These are phyloP conservation scores for Trifolium fragiferum DNA, from an alignment of 306 rosid species.

Conservation along the genomic window DNA sequence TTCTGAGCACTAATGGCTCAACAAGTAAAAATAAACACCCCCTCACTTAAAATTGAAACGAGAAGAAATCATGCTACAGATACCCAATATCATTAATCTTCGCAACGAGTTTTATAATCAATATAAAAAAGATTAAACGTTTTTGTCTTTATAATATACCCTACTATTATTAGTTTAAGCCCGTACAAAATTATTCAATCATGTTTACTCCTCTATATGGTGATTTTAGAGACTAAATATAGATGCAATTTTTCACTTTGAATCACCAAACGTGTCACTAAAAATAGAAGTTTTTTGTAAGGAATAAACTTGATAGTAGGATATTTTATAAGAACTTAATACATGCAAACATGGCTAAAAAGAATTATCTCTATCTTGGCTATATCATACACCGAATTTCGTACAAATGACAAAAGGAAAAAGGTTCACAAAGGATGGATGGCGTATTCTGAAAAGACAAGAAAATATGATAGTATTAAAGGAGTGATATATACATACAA, in stretches of 20 bases:
- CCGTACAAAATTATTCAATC: background rate
- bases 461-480: conserved; percentile 6
- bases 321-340: background rate
- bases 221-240: background rate
- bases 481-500: conserved; percentile 13
- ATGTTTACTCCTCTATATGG: background rate
- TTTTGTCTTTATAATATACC: background rate
- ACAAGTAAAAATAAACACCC: background rate
- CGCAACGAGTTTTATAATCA: background rate
- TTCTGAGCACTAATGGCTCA: background rate
- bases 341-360: conserved; percentile 18
- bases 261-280: background rate
- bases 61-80: conserved; percentile 1
- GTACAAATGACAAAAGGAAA: conserved; percentile 22
- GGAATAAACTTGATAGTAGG: background rate
- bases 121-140: background rate
- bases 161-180: background rate
- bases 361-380: background rate
- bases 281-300: background rate
- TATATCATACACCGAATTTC: conserved; percentile 13
- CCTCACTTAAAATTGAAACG: conserved; percentile 16
- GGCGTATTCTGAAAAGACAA: background rate
- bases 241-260: background rate
- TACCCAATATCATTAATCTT: conserved; percentile 6
- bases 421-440: conserved; percentile 18